Evolutionary conservation across 139 green algal genomes (phyloP), one percentile per base, ranked within the genome.

Genomic region (Dunaliella primolecta): DNA sequence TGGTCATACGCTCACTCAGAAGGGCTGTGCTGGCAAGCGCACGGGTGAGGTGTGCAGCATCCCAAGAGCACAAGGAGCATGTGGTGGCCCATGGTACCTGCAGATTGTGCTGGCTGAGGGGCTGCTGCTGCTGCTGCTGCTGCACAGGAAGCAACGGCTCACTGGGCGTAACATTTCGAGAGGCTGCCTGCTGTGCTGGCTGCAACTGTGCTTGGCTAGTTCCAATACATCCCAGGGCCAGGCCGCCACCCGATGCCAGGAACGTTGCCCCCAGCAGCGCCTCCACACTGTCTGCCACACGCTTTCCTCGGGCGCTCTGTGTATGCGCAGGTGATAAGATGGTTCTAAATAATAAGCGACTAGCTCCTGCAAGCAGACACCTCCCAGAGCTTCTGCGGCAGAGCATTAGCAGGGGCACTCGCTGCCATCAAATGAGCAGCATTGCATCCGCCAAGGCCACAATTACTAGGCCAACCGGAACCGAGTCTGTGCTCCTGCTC

Each of bases 241-340:
- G 15, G 2, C n/a, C 80, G 2, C 80, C 80, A 30, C 80, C 80
- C 29, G 29, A 31, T 3, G 30, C 36, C 1, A 81, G 70, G 81
- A 85, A 85, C 1, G 81, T 34, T 24, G 29, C 71, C 1, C 81
- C 81, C 34, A 85, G 34, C 34, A 85, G 33, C 33, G 81, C 81
- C 81, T 85, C 81, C 2, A 78, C 34, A 25, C 23, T 36, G 35
- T 85, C 81, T 1, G 37, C 81, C 81, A 80, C 35, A 25, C 2
- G 3, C 35, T 85, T 85, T 2, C 32, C 76, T 30, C 76, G 32
- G 3, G 31, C 32, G 3, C 21, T 55, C 32, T 30, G 76, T 3
- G n/a, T n/a, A n/a, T n/a, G n/a, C n/a, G n/a, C n/a, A n/a, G n/a
- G n/a, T n/a, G n/a, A n/a, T n/a, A n/a, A n/a, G n/a, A n/a, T n/a